Percentiles rank a stretch among this genome's conserved stretches.
phyloP scores from a whole-genome alignment of 1,284 basidiomycete genomes.

The Boletus sp. region DNA sequence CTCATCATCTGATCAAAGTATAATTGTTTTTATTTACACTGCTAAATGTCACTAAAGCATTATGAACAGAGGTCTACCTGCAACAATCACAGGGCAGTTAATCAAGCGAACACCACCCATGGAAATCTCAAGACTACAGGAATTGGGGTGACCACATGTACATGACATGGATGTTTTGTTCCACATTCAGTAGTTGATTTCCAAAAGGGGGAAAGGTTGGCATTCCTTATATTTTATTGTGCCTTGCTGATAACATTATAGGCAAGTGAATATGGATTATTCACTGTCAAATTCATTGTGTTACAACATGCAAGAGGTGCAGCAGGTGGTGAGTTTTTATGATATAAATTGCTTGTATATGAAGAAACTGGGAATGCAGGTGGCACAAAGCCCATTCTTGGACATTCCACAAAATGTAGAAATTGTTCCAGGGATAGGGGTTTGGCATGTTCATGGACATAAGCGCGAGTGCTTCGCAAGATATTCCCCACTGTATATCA shows the following conservation, averaged over 20 bases:
- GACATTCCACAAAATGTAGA: neutral
- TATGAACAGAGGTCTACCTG: neutral
- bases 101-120: constrained; percentile 2
- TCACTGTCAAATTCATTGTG: neutral
- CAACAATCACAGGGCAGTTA: constrained; percentile 16
- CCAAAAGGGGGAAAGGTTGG: neutral
- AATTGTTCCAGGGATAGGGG: neutral
- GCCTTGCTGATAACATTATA: neutral
- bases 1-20: too few species aligned
- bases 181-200: neutral
- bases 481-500: neutral
- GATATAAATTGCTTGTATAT: neutral
- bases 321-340: neutral
- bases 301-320: neutral
- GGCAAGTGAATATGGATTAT: neutral
- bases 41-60: too few species aligned
- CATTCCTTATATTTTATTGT: too few species aligned
- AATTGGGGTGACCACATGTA: too few species aligned
- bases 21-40: too few species aligned
- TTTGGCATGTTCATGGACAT: neutral
- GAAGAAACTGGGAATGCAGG: neutral
- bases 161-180: too few species aligned
- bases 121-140: neutral
- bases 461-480: neutral
- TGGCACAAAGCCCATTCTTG: neutral